These are phyloP conservation scores for Aspergillus sparsus DNA, from an alignment of 495 filamentous ascomycete species.

Conservation along the genomic window DNA sequence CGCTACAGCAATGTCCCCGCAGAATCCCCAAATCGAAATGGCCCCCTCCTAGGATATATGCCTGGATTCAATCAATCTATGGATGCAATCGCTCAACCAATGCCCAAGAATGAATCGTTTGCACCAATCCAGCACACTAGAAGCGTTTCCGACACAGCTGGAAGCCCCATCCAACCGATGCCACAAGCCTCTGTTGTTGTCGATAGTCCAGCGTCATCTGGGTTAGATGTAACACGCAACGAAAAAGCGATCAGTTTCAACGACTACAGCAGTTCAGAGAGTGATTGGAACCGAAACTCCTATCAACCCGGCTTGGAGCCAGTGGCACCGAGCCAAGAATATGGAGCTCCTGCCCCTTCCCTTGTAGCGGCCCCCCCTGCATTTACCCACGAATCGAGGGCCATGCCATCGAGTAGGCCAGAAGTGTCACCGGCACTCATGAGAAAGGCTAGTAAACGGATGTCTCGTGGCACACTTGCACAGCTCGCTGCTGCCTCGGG, in stretches of 20 bases:
- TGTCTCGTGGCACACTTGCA: slow-evolving; percentile 77
- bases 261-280: slow-evolving; percentile 61
- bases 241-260: slow-evolving; percentile 30
- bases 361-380: slow-evolving; percentile 75
- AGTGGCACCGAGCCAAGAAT: slow-evolving; percentile 49
- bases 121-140: slow-evolving; percentile 49
- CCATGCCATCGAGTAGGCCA: slow-evolving; percentile 66
- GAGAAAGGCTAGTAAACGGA: slow-evolving; percentile 72
- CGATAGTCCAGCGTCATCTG: slow-evolving; percentile 37
- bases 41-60: slow-evolving; percentile 54
- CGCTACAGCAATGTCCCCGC: slow-evolving; percentile 39
- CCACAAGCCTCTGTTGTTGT: slow-evolving; percentile 31
- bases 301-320: slow-evolving; percentile 18
- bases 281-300: slow-evolving; percentile 47
- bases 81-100: slow-evolving; percentile 40
- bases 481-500: slow-evolving; percentile 68
- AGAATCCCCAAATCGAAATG: slow-evolving; percentile 41
- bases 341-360: slow-evolving; percentile 61
- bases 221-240: slow-evolving; percentile 44
- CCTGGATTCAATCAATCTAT: slow-evolving; percentile 41
- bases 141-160: slow-evolving; percentile 57
- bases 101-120: slow-evolving; percentile 37
- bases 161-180: slow-evolving; percentile 21
- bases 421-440: slow-evolving; percentile 67
- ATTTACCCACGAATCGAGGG: slow-evolving; percentile 70